Base-by-base conservation (phyloP, 2,329 filamentous ascomycete species). In the Colletotrichum chlorophyti region DNA sequence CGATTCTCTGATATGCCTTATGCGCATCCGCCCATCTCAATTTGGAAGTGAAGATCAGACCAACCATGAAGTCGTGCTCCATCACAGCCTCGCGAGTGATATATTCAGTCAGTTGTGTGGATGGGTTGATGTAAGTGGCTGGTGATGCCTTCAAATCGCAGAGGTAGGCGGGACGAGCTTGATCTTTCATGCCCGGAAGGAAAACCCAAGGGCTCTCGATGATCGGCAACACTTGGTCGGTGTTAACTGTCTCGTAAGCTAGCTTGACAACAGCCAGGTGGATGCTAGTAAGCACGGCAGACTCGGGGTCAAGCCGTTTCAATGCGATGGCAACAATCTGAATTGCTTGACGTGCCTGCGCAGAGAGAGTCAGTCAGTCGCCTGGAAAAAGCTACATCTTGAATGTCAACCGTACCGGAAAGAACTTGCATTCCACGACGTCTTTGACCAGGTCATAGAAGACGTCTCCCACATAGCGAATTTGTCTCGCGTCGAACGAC, bases 201-300 rank as follows among this genome's bases (percentile, higher is more conserved):
- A 86, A 89, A 58, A 89, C 81, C 57, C 91, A 86, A 50, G 84
- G 79, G 59, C 83, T 85, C 64, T 90, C 82, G 24, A 93, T 75
- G 9, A 91, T 78, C 4, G 80, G 80, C 5, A 89, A 74, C 2
- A 83, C 85, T 21, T 81, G 78, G 12, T 79, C 76, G 55, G 85
- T 82, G 34, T 70, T 70, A 63, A 83, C 74, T 27, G 81, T 79
- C 49, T 82, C 76, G 68, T 86, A 83, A 40, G 89, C 88, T 10
- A 87, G 69, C 37, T 79, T 83, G 26, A 82, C 78, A 27, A 91
- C 76, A 12, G 74, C 67, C 32, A 88, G 70, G 65, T 92, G 89
- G 24, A 79, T 79, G 5, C 82, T 82, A 5, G 89, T 92, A 64
- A 92, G 85, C 48, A 89, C 83, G 46, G 83, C 83, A 24, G 83